A percentile compares a stretch with the other conserved stretches of the same genome.
These are phyloP conservation scores for Gypsophila paniculata DNA, from an alignment of 179 eudicot genomes.

Conservation along the genomic window DNA sequence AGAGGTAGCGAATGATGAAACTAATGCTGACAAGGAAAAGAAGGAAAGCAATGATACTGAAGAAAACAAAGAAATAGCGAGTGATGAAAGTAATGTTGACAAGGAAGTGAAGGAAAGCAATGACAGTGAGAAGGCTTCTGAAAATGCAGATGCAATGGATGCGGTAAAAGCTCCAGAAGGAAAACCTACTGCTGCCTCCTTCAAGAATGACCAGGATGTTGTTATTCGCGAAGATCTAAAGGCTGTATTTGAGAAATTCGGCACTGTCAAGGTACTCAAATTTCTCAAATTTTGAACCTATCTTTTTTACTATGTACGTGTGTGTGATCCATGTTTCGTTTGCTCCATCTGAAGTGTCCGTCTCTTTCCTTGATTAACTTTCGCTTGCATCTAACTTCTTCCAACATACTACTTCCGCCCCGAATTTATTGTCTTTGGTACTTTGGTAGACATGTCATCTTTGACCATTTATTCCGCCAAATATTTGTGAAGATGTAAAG, in stretches of 20 bases:
- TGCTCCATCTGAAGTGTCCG: not conserved
- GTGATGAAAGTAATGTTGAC: constrained; percentile 33
- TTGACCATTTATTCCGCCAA: no score
- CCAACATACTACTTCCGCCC: no score
- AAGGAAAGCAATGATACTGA: constrained; percentile 34
- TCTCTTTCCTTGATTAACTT: not conserved
- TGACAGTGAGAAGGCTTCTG: constrained; percentile 41
- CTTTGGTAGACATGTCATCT: no score
- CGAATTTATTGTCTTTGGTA: no score
- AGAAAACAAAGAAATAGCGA: constrained; percentile 11
- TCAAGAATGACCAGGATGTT: constrained; percentile 55
- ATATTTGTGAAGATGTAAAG: no score
- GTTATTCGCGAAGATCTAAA: constrained; percentile 84
- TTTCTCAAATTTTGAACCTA: not conserved
- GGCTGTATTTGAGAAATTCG: constrained; percentile 62
- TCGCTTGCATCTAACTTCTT: no score
- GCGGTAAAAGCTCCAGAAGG: constrained; percentile 28
- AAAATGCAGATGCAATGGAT: constrained; percentile 29
- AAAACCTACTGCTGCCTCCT: constrained; percentile 27
- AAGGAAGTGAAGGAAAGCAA: constrained; percentile 43
- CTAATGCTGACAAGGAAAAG: constrained; percentile 39
- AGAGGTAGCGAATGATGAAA: constrained; percentile 21
- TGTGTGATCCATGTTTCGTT: not conserved
- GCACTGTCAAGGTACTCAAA: constrained; percentile 67
- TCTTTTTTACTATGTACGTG: not conserved